phyloP scores from a whole-genome alignment of 2,329 filamentous ascomycete genomes.

The Microdochium bolleyi region DNA sequence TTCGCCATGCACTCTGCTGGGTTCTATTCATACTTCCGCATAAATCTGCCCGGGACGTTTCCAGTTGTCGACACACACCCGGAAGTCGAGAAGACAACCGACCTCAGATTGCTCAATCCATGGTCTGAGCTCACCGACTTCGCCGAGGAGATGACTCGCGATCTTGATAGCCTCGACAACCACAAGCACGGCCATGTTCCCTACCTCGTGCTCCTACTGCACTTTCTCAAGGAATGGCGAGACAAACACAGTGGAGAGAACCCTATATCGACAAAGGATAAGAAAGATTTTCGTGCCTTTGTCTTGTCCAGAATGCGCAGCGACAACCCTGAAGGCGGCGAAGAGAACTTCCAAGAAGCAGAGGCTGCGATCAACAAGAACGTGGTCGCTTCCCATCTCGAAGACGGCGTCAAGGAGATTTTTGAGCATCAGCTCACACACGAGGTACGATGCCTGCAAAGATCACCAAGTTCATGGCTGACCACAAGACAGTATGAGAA shows the following conservation, averaged over 20 bases:
- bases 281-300: slow-evolving; percentile 69
- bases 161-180: slow-evolving; percentile 62
- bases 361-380: slow-evolving; percentile 80
- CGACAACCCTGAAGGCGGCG: slow-evolving; percentile 72
- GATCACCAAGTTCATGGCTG: slow-evolving; percentile 9
- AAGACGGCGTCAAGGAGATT: slow-evolving; percentile 65
- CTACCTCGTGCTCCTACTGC: slow-evolving; percentile 73
- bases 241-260: slow-evolving; percentile 55
- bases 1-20: slow-evolving; percentile 83
- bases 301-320: slow-evolving; percentile 62
- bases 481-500: slow-evolving; percentile 29
- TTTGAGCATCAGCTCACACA: slow-evolving; percentile 56
- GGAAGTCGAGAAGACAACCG: slow-evolving; percentile 74
- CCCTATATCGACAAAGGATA: slow-evolving; percentile 75
- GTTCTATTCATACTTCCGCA: slow-evolving; percentile 85
- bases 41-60: slow-evolving; percentile 69
- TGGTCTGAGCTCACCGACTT: slow-evolving; percentile 77
- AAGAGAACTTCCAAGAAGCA: slow-evolving; percentile 97
- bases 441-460: slow-evolving; percentile 36
- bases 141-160: slow-evolving; percentile 54
- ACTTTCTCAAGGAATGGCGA: slow-evolving; percentile 81
- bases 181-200: slow-evolving; percentile 90
- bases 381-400: slow-evolving; percentile 61
- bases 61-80: slow-evolving; percentile 95
- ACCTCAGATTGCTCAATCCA: slow-evolving; percentile 74